These are phyloP conservation scores for Huntiella decipiens DNA, from an alignment of 2,329 filamentous ascomycete species.

Conservation along the genomic window DNA sequence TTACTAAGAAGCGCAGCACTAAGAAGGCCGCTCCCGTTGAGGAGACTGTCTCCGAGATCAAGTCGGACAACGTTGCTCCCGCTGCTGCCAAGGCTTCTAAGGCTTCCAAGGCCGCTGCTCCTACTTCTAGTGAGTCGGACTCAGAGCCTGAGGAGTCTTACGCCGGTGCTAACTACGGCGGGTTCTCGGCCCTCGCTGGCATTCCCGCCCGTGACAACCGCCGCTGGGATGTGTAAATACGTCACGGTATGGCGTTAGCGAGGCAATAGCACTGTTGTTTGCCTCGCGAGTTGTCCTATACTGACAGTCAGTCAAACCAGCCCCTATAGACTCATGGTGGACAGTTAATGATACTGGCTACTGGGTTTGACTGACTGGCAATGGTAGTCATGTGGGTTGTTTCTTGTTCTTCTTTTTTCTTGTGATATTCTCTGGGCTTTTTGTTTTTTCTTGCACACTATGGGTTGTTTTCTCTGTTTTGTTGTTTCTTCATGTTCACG, in stretches of 20 bases:
- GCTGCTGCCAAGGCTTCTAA: constrained; percentile 13
- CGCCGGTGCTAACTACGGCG: constrained; percentile 20
- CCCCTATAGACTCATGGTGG: no score
- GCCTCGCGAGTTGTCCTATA: no score
- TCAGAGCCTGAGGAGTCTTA: constrained; percentile 28
- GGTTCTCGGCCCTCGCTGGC: background rate
- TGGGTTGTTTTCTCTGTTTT: no score
- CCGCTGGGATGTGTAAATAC: constrained; percentile 1
- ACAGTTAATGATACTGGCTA: no score
- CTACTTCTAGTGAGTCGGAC: constrained; percentile 25
- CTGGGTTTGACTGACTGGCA: no score
- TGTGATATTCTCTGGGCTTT: no score
- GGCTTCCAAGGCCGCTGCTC: constrained; percentile 15
- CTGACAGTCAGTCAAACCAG: no score
- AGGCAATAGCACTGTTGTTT: no score
- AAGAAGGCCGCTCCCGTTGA: constrained; percentile 13
- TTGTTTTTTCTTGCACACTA: no score
- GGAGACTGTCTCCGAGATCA: constrained; percentile 10
- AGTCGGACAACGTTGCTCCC: constrained; percentile 12
- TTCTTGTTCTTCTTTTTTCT: no score
- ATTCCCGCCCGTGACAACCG: background rate
- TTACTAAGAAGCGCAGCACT: constrained; percentile 26
- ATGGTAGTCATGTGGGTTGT: no score
- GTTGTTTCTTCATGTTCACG: no score
- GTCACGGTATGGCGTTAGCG: background rate